A percentile compares a stretch with the other conserved stretches of the same genome.
phyloP scores from a whole-genome alignment of 2,329 filamentous ascomycete genomes.

The Penicillium corylophilum region DNA sequence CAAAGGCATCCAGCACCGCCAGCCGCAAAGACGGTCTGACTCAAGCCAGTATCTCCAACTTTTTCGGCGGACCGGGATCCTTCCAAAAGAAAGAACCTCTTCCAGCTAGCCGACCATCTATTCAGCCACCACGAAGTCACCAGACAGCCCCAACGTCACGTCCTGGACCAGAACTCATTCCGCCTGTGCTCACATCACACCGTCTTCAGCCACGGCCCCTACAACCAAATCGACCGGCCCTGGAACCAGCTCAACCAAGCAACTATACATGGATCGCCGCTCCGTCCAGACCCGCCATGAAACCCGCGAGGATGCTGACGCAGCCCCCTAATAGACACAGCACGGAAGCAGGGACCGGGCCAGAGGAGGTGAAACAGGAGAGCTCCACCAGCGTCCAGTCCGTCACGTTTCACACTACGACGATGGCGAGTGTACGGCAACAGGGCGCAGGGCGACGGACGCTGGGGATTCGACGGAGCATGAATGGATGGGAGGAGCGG shows the following conservation, averaged over 20 bases:
- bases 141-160: conserved; percentile 6
- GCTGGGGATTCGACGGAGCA: conserved; percentile 43
- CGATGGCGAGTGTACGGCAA: conserved; percentile 36
- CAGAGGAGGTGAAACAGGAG: conserved; percentile 27
- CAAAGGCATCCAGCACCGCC: conserved; percentile 30
- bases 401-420: conserved; percentile 42
- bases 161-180: conserved; percentile 17
- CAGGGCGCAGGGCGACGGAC: conserved; percentile 35
- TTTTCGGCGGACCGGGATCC: conserved; percentile 43
- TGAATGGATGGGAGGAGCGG: conserved; percentile 45
- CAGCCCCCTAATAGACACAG: conserved; percentile 10
- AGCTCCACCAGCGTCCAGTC: conserved; percentile 27
- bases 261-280: conserved; percentile 38
- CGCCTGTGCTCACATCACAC: conserved; percentile 24
- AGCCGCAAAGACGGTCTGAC: conserved; percentile 42
- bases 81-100: conserved; percentile 14
- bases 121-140: conserved; percentile 13
- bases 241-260: conserved; percentile 32
- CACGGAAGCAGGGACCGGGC: conserved; percentile 16
- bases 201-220: conserved; percentile 34
- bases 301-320: conserved; percentile 16
- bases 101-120: conserved; percentile 7
- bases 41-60: conserved; percentile 54
- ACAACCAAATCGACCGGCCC: conserved; percentile 32
- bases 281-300: conserved; percentile 23